These are phyloP conservation scores for Proliferodiscus dingleyae DNA, from an alignment of 2,329 filamentous ascomycete species.

Conservation along the genomic window DNA sequence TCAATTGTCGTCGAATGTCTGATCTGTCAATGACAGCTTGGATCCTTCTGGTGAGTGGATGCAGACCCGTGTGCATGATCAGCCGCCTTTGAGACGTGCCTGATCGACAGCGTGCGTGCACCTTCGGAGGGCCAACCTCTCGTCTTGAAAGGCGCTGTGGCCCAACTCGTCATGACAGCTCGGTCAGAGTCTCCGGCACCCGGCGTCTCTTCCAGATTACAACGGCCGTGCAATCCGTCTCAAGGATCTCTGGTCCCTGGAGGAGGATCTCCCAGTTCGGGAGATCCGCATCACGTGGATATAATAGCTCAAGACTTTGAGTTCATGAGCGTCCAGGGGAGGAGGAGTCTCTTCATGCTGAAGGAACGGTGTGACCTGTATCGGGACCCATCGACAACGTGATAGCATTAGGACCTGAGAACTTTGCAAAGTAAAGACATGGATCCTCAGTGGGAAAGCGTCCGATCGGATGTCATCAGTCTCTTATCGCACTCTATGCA, in stretches of 20 bases:
- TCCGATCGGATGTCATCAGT: not conserved
- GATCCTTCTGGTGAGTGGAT: too few relatives aligned
- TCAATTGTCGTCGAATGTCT: too few relatives aligned
- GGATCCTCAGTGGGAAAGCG: not conserved
- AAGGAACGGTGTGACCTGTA: not conserved
- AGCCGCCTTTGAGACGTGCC: not conserved
- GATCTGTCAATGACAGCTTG: too few relatives aligned
- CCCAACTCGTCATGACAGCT: not conserved
- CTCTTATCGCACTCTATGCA: conserved; percentile 1
- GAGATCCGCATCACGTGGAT: not conserved
- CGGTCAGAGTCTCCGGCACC: not conserved
- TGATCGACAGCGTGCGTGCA: not conserved
- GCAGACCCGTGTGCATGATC: not conserved
- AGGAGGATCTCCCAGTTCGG: not conserved
- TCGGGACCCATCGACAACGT: not conserved
- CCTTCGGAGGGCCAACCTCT: not conserved
- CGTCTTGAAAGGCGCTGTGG: not conserved
- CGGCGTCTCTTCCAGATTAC: conserved; percentile 2
- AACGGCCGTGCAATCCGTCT: conserved; percentile 2
- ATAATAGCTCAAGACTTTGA: not conserved
- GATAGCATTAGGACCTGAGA: not conserved
- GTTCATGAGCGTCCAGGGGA: not conserved
- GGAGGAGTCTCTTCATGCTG: not conserved
- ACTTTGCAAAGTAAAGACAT: not conserved
- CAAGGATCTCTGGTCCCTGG: conserved; percentile 1